phyloP scores from a whole-genome alignment of 805 yeast species.

The Priceomyces haplophilus region DNA sequence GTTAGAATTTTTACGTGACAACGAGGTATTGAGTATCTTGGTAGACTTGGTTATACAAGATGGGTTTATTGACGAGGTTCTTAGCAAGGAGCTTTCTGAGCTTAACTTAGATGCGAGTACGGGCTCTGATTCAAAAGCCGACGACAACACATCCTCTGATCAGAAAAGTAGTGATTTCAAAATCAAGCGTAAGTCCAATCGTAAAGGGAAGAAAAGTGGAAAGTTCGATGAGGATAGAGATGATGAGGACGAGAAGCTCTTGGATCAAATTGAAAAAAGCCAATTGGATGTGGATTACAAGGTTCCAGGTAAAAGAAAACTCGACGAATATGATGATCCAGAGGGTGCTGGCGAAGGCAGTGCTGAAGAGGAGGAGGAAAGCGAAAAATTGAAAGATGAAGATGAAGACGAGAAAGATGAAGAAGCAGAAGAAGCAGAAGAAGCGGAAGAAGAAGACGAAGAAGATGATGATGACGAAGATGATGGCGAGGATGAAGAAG shows the following conservation, averaged over 20 bases:
- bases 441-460: constrained; percentile 28
- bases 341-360: constrained; percentile 8
- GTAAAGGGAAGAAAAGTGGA: constrained; percentile 1
- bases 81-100: constrained; percentile 15
- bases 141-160: neutral
- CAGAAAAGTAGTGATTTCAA: constrained; percentile 2
- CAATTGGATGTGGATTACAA: neutral
- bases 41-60: constrained; percentile 38
- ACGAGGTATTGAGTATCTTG: constrained; percentile 31
- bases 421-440: constrained; percentile 10
- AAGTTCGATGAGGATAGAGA: constrained; percentile 5
- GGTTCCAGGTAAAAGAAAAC: neutral
- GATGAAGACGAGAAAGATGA: constrained; percentile 9
- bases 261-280: neutral
- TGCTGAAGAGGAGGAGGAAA: constrained; percentile 5
- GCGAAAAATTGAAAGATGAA: constrained; percentile 8
- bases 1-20: constrained; percentile 41
- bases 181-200: constrained; percentile 2
- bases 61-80: constrained; percentile 16
- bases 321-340: constrained; percentile 7
- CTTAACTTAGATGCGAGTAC: constrained; percentile 6
- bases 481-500: constrained; percentile 34
- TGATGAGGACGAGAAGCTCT: neutral
- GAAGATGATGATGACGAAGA: constrained; percentile 24
- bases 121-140: constrained; percentile 1